Base-by-base conservation (phyloP, 805 yeast genomes). In the Cyberlindnera veronae region DNA sequence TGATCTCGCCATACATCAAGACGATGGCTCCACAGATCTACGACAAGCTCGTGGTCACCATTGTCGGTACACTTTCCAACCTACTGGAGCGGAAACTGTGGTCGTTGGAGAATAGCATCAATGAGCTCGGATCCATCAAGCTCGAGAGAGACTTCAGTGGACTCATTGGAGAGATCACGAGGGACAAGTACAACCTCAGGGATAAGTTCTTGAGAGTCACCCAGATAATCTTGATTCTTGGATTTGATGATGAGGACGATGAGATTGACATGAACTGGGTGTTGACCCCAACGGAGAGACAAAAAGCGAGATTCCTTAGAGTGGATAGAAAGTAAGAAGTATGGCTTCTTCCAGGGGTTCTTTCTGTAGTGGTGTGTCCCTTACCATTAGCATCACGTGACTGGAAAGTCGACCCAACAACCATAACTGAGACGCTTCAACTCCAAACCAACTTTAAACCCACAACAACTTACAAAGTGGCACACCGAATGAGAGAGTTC, bases 161-260 rank as follows among this genome's bases (percentile, higher is more conserved):
- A 20, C 71, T 91, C 24, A 84, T 93, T 36, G 74, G 81, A 32
- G 83, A 82, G 42, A 74, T 86, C 6, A 81, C 95, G 35, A 81
- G 79, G 36, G 77, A 79, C 41, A 71, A 81, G 54, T 91, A 89
- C 61, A 74, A 74, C 26, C 64, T 89, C 50, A 70, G 96, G 44
- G 93, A 87, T 45, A 76, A 77, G 51, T 91, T 91, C 56, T 71
- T 84, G 7, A 70, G 88, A 43, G 79, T 88, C 6, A 88, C 96
- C 0, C 98, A 91, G 59, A 72, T 93, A 31, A 84, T 88, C 16
- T 74, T 87, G 68, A 68, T 88, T 32, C 68, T 89, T 29, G 93
- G 95, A 5, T 72, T 88, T 64, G 96, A 88, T 51, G 90, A 84
- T 44, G 81, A 74, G 38, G 77, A 74, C 41, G 73, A 72, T 15